Evolutionary conservation across 1,284 basidiomycete genomes (phyloP).

Genomic region (Wallemia hederae): DNA sequence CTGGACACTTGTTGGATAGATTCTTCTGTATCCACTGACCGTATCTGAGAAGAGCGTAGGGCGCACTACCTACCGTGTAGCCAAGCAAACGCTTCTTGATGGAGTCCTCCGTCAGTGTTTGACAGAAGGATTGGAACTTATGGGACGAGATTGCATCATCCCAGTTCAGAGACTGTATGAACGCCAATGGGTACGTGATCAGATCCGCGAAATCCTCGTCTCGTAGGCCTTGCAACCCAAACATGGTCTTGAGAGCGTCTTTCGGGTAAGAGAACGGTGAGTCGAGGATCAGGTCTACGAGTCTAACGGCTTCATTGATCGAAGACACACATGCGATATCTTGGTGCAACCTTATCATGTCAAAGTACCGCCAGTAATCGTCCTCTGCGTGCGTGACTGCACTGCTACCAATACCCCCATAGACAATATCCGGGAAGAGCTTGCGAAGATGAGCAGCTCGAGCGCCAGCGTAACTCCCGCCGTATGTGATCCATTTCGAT

Average conservation of each 20-base stretch:
- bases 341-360: conserved; percentile 32
- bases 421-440: conserved; percentile 61
- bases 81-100: neutral
- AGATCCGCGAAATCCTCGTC: conserved; percentile 51
- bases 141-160: conserved; percentile 28
- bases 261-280: neutral
- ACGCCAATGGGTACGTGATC: conserved; percentile 21
- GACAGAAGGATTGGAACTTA: conserved; percentile 41
- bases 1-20: conserved; percentile 29
- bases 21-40: conserved; percentile 44
- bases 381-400: conserved; percentile 25
- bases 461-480: conserved; percentile 49
- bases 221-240: conserved; percentile 37
- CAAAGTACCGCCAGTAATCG: conserved; percentile 56
- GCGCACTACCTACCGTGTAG: neutral
- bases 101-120: conserved; percentile 20
- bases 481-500: neutral
- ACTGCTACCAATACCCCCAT: conserved; percentile 36
- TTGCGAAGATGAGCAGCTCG: conserved; percentile 74
- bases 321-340: neutral
- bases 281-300: neutral
- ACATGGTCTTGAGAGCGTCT: conserved; percentile 30
- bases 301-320: neutral
- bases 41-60: conserved; percentile 27
- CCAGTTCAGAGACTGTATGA: conserved; percentile 44